Percentiles rank a stretch among this genome's conserved stretches.
Conservation (phyloP, 176 grass and related monocot genomes). For the Eragrostis nindensis region DNA sequence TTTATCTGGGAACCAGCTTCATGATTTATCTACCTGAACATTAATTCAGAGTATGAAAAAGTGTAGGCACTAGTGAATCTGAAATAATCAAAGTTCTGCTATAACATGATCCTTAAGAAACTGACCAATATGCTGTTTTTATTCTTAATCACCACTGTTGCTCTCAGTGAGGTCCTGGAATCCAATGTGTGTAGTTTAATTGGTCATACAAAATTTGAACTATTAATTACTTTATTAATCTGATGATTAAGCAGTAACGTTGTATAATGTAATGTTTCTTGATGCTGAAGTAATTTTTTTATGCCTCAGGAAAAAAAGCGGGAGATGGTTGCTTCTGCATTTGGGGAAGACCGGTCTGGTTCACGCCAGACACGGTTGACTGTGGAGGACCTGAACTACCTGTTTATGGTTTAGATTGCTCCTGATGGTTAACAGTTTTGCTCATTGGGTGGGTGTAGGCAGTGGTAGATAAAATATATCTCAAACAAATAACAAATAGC, state of each 20-base stretch:
- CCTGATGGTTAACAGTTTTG: conserved; percentile 59
- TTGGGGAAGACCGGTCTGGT: conserved; percentile 90
- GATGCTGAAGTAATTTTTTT: conserved; percentile 24
- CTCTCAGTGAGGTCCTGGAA: background rate
- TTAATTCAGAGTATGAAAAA: background rate
- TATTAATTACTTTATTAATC: background rate
- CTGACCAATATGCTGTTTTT: background rate
- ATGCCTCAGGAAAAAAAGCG: conserved; percentile 85
- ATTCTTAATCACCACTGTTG: background rate
- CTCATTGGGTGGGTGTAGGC: conserved; percentile 48
- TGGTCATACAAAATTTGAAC: conserved; percentile 8
- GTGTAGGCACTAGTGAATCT: background rate
- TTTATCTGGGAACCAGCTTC: background rate
- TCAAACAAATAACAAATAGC: conserved; percentile 42
- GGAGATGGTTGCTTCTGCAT: conserved; percentile 97
- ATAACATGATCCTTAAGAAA: background rate
- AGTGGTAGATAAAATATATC: conserved; percentile 39
- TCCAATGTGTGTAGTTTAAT: background rate
- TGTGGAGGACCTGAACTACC: conserved; percentile 89
- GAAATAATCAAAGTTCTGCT: background rate
- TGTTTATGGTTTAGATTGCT: conserved; percentile 83
- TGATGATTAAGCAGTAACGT: background rate
- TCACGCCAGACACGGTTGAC: conserved; percentile 79
- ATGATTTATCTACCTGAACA: background rate
- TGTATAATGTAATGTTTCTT: conserved; percentile 11